These are phyloP conservation scores for Raddia guianensis DNA, from an alignment of 176 grass and related monocot genomes.

Conservation along the genomic window DNA sequence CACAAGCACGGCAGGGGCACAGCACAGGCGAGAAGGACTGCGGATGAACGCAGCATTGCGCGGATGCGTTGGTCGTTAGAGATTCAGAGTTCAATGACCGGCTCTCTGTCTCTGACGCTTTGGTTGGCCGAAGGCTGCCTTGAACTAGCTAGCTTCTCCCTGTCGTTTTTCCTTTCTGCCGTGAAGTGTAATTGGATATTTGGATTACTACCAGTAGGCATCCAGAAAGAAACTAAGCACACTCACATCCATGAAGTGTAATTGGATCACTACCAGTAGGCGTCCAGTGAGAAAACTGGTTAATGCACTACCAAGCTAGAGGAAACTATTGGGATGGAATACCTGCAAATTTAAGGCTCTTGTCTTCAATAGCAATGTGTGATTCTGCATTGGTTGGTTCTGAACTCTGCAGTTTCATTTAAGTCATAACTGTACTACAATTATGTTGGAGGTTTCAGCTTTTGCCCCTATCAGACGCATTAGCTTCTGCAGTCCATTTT, in stretches of 20 bases:
- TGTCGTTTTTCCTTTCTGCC: not conserved
- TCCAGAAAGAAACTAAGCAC: not conserved
- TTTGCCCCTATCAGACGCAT: not conserved
- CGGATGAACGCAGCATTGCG: constrained; percentile 34
- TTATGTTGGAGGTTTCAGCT: not conserved
- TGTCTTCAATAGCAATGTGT: not conserved
- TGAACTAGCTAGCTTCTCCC: not conserved
- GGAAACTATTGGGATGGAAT: not conserved
- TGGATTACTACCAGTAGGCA: not conserved
- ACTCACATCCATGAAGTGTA: not conserved
- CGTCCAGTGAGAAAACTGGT: not conserved
- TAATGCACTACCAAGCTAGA: not conserved
- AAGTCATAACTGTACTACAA: not conserved
- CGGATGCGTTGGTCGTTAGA: constrained; percentile 11
- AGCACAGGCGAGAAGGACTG: constrained; percentile 17
- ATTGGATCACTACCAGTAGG: not conserved
- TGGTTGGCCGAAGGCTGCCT: not conserved
- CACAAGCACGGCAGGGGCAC: not conserved
- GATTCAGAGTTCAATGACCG: not conserved
- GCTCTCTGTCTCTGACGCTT: constrained; percentile 12
- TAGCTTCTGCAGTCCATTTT: not conserved
- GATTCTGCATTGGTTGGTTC: not conserved
- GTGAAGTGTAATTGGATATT: too few species aligned
- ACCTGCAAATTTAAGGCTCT: not conserved
- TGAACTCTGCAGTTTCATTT: not conserved